Evolutionary conservation across 345 rosid genomes (phyloP).

Genomic region (Turritis glabra): DNA sequence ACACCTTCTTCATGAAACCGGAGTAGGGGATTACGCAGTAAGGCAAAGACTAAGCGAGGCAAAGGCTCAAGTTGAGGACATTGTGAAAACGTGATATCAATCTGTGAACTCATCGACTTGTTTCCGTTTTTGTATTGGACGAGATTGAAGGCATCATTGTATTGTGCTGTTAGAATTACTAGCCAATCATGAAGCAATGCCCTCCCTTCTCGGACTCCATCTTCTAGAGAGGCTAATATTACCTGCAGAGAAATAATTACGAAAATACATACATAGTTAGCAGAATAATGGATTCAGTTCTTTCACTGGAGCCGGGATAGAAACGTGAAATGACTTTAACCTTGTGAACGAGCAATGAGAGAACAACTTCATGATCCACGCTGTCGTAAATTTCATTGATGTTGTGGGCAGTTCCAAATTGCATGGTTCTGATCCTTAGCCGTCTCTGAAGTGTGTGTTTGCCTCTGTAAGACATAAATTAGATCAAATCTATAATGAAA

Average conservation of each 20-base stretch:
- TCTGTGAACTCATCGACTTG: slow-evolving; percentile 55
- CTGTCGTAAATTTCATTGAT: slow-evolving; percentile 77
- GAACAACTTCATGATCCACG: slow-evolving; percentile 85
- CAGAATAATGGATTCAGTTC: not conserved
- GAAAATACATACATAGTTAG: not conserved
- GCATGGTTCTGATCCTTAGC: slow-evolving; percentile 87
- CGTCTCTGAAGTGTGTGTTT: slow-evolving; percentile 72
- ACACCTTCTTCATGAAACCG: slow-evolving; percentile 98
- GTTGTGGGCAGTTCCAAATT: slow-evolving; percentile 72
- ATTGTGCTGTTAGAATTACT: slow-evolving; percentile 81
- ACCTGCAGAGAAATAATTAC: slow-evolving; percentile 46
- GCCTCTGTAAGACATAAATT: slow-evolving; percentile 48
- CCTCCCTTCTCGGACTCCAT: slow-evolving; percentile 96
- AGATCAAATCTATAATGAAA: slow-evolving; percentile 27
- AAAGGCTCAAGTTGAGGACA: slow-evolving; percentile 90
- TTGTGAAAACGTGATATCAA: slow-evolving; percentile 84
- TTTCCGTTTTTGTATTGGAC: slow-evolving; percentile 65
- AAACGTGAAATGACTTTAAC: slow-evolving; percentile 39
- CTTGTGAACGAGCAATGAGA: slow-evolving; percentile 91
- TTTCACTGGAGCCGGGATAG: not conserved
- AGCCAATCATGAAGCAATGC: slow-evolving; percentile 96
- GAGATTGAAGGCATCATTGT: slow-evolving; percentile 71
- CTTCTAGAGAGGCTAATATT: slow-evolving; percentile 82
- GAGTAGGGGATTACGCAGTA: slow-evolving; percentile 91
- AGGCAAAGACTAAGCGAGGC: slow-evolving; percentile 87